Base-by-base conservation (phyloP, 2,329 filamentous ascomycete genomes). In the Fusarium miscanthi region DNA sequence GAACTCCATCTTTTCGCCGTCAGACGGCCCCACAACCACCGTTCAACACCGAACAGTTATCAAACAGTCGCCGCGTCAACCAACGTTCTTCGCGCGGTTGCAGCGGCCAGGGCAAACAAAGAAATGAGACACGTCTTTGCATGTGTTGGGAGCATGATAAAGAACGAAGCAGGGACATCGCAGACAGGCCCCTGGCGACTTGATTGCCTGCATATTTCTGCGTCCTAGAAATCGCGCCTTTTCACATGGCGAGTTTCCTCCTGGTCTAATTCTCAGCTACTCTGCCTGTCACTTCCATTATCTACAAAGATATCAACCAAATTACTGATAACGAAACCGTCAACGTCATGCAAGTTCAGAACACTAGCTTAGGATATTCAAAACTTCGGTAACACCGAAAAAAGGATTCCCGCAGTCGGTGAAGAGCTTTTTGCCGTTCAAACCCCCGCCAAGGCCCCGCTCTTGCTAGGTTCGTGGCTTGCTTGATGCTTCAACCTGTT, bases 1-100 rank as follows among this genome's bases (percentile, higher is more conserved):
- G 16, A 42, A 33, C 69, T 56, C 69, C 69, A 73, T 41, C 52
- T 59, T 72, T 63, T 70, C 69, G 59, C 69, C 70, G 70, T 45
- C 42, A 35, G 19, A 60, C 70, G 70, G 57, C 66, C 57, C 70
- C 66, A 52, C 59, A 70, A 52, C 40, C 38, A 54, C 59, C 69
- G 57, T 53, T n/a, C n/a, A 14, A 33, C 38, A 51, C 51, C 60
- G 63, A 65, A 41, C 14, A 37, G 33, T 16, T 38, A 27, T 37
- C 51, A 45, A 46, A 46, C 41, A 38, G n/a, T 43, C 57, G 65
- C 56, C 45, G 53, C n/a, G 25, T 51, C 42, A 59, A 69, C 51
- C 38, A 62, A 63, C 40, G 25, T 27, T 56, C 43, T 41, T 56
- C 19, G 37, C 37, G 63, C 69, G 63, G 62, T 43, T 67, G 49